Conservation (phyloP, 331 rosid genomes). For the Pyracantha coccinea region DNA sequence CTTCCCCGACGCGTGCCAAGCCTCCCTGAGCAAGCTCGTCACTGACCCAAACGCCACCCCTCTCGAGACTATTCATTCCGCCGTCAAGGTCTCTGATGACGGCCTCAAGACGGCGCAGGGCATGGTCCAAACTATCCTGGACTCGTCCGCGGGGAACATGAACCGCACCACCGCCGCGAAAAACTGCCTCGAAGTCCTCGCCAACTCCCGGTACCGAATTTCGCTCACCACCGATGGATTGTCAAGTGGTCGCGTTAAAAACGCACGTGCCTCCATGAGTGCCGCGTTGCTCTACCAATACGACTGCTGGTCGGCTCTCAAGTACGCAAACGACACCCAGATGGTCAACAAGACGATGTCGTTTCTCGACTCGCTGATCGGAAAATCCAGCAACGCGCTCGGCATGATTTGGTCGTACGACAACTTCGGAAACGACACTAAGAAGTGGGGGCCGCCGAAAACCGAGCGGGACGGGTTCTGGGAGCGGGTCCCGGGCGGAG, state of each 20-base stretch:
- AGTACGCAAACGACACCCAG: conserved; percentile 73
- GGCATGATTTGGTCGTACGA: conserved; percentile 51
- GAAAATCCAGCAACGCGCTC: conserved; percentile 55
- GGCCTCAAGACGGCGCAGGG: conserved; percentile 48
- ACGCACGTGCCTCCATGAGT: conserved; percentile 64
- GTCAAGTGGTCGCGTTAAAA: conserved; percentile 30
- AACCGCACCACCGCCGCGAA: conserved; percentile 63
- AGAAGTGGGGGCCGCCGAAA: conserved; percentile 50
- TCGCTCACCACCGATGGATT: conserved; percentile 35
- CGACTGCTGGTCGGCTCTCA: conserved; percentile 76
- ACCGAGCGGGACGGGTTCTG: conserved; percentile 82
- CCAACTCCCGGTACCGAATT: conserved; percentile 40
- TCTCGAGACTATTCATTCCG: conserved; percentile 34
- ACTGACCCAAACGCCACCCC: conserved; percentile 27
- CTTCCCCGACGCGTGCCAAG: conserved; percentile 46
- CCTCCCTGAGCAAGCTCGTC: conserved; percentile 27
- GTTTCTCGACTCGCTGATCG: conserved; percentile 30
- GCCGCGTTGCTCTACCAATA: conserved; percentile 63
- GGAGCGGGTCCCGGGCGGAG: conserved; percentile 21
- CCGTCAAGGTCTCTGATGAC: conserved; percentile 29
- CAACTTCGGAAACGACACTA: conserved; percentile 29
- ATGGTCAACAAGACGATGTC: conserved; percentile 65
- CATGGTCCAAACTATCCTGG: conserved; percentile 44
- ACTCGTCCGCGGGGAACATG: conserved; percentile 19
- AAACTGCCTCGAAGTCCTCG: conserved; percentile 49